Conservation (phyloP, 2,329 filamentous ascomycete species). For the Ophiocordyceps australis region DNA sequence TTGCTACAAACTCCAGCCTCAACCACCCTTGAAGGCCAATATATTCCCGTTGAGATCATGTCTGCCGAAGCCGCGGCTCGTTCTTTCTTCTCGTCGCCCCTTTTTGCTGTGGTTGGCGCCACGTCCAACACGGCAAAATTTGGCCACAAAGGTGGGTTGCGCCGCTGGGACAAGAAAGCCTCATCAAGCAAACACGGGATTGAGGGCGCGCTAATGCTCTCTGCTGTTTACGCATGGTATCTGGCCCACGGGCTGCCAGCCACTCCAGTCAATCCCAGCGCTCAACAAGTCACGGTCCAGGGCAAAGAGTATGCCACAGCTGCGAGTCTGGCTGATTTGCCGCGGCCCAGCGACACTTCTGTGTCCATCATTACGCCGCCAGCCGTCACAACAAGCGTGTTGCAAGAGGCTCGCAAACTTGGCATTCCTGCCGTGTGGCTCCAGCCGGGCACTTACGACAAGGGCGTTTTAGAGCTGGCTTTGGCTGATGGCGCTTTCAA, state of each 20-base stretch:
- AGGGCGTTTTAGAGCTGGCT: constrained; percentile 54
- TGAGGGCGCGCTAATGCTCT: too few relatives aligned
- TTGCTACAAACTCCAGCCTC: too few relatives aligned
- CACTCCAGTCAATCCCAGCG: constrained; percentile 66
- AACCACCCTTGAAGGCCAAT: too few relatives aligned
- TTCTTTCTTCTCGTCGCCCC: constrained; percentile 61
- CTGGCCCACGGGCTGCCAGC: constrained; percentile 55
- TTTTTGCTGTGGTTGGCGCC: constrained; percentile 80
- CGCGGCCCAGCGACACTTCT: constrained; percentile 49
- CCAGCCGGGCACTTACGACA: constrained; percentile 78
- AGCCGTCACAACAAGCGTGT: constrained; percentile 49
- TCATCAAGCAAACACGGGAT: too few relatives aligned
- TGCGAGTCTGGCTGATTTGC: constrained; percentile 44
- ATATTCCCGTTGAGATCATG: too few relatives aligned
- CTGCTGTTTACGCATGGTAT: constrained; percentile 78
- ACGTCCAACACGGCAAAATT: constrained; percentile 73
- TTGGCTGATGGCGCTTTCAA: constrained; percentile 40
- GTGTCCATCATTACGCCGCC: constrained; percentile 83
- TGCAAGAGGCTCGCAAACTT: constrained; percentile 59
- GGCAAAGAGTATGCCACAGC: constrained; percentile 43
- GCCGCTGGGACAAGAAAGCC: background rate
- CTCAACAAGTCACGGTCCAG: constrained; percentile 42
- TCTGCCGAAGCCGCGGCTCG: constrained; percentile 54
- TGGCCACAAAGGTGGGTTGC: constrained; percentile 58
- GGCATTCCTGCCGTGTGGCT: constrained; percentile 68